phyloP scores from a whole-genome alignment of 139 green algal species.

The Ettlia oleoabundans region DNA sequence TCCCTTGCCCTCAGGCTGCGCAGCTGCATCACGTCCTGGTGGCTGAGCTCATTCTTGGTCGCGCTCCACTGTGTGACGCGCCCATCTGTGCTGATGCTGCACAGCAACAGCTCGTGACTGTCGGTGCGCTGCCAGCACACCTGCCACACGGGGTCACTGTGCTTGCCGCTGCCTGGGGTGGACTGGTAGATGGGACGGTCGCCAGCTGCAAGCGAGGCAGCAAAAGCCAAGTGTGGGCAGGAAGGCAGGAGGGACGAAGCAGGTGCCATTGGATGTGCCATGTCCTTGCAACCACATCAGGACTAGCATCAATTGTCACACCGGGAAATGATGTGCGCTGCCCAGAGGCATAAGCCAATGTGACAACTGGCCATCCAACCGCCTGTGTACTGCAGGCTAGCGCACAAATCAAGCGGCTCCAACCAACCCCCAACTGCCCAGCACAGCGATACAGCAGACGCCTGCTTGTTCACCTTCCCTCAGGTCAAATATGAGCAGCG shows the following conservation, averaged over 20 bases:
- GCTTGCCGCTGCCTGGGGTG: conserved; percentile 74
- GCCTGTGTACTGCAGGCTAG: too few species aligned
- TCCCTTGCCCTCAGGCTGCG: conserved; percentile 1
- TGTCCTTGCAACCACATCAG: too few species aligned
- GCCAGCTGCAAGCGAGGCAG: neutral
- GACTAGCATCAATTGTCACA: too few species aligned
- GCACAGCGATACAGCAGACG: neutral
- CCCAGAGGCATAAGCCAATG: too few species aligned
- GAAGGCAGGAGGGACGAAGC: too few species aligned
- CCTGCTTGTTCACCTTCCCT: neutral
- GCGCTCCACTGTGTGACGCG: conserved; percentile 87
- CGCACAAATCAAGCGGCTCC: too few species aligned
- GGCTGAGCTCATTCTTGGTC: conserved; percentile 79
- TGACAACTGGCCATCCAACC: too few species aligned
- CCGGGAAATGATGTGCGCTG: too few species aligned
- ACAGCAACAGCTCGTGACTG: conserved; percentile 74
- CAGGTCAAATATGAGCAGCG: conserved; percentile 78
- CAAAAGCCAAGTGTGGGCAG: too few species aligned
- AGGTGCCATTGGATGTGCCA: too few species aligned
- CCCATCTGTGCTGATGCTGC: conserved; percentile 74
- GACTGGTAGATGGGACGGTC: conserved; percentile 69
- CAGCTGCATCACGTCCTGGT: conserved; percentile 74
- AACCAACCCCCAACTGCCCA: neutral
- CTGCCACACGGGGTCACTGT: conserved; percentile 92
- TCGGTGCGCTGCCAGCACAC: conserved; percentile 56